Conservation (phyloP, 2,329 filamentous ascomycete genomes). For the Hymenoscyphus occultus region DNA sequence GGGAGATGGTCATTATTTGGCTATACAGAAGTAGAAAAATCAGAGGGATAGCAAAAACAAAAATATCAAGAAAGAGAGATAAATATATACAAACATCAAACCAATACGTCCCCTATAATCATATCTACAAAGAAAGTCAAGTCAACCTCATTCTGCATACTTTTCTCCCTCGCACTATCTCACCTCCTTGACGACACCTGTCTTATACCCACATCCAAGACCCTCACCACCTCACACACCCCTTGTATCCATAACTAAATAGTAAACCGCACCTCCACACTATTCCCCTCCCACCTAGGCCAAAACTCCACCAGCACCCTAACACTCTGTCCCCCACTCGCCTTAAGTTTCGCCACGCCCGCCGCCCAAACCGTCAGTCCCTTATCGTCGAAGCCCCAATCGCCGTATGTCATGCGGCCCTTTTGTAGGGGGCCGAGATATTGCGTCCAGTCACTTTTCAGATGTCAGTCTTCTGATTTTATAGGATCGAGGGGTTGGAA, state of each 20-base stretch:
- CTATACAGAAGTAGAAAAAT: too few species aligned
- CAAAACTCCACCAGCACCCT: slow-evolving; percentile 46
- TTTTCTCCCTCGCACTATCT: not conserved
- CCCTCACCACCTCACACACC: not conserved
- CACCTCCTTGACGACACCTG: too few species aligned
- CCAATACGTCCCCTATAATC: too few species aligned
- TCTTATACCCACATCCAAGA: not conserved
- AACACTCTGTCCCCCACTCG: slow-evolving; percentile 41
- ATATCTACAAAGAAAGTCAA: too few species aligned
- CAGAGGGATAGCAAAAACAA: too few species aligned
- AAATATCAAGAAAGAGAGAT: too few species aligned
- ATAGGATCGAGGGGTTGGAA: too few species aligned
- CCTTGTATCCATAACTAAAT: not conserved
- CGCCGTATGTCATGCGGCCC: slow-evolving; percentile 46
- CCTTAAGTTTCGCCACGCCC: slow-evolving; percentile 46
- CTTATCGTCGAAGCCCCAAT: slow-evolving; percentile 48
- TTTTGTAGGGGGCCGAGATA: slow-evolving; percentile 52
- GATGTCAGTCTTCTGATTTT: too few species aligned
- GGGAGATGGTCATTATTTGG: too few species aligned
- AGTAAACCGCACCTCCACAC: not conserved
- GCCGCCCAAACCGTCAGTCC: slow-evolving; percentile 46
- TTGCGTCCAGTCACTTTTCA: slow-evolving; percentile 47
- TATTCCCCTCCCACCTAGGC: not conserved
- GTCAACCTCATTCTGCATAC: too few species aligned
- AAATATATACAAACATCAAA: too few species aligned